A percentile compares a stretch with the other conserved stretches of the same genome.
These are phyloP conservation scores for Fusarium denticulatum DNA, from an alignment of 2,329 filamentous ascomycete genomes.

Conservation along the genomic window DNA sequence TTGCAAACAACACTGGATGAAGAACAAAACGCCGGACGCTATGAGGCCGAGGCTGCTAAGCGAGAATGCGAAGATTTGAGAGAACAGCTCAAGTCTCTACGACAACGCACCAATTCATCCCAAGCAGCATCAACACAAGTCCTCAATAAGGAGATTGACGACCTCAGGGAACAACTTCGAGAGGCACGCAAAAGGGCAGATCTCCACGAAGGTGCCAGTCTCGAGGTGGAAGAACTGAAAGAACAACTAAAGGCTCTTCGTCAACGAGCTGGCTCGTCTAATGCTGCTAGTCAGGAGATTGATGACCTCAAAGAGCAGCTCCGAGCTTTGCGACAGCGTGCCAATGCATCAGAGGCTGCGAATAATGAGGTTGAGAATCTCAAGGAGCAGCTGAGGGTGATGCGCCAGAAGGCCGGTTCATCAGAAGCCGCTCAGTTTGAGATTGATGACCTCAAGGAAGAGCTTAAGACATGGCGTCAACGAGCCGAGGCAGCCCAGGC, in stretches of 20 bases:
- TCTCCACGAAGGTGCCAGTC: constrained; percentile 40
- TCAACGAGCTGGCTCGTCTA: constrained; percentile 21
- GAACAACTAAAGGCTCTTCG: constrained; percentile 41
- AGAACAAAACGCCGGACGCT: constrained; percentile 47
- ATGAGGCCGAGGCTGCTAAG: constrained; percentile 52
- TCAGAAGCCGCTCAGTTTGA: constrained; percentile 40
- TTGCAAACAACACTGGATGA: constrained; percentile 60
- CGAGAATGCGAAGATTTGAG: constrained; percentile 51
- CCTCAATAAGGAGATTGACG: constrained; percentile 44
- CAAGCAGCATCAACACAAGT: constrained; percentile 34
- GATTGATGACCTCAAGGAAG: constrained; percentile 33
- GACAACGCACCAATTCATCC: constrained; percentile 30
- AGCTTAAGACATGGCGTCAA: constrained; percentile 44
- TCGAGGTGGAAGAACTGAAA: constrained; percentile 42
- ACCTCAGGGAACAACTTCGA: constrained; percentile 29
- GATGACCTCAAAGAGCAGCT: constrained; percentile 22
- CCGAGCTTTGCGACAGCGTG: constrained; percentile 5
- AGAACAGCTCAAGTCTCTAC: constrained; percentile 43
- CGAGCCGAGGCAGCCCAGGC: constrained; percentile 41
- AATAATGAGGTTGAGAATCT: constrained; percentile 52
- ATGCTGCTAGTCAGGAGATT: constrained; percentile 54
- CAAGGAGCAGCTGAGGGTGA: constrained; percentile 40
- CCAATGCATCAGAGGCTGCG: constrained; percentile 36
- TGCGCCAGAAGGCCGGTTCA: constrained; percentile 27
- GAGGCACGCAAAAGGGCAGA: constrained; percentile 41